These are phyloP conservation scores for Solanum raphanifolium DNA, from an alignment of 257 asterid genomes.

Conservation along the genomic window DNA sequence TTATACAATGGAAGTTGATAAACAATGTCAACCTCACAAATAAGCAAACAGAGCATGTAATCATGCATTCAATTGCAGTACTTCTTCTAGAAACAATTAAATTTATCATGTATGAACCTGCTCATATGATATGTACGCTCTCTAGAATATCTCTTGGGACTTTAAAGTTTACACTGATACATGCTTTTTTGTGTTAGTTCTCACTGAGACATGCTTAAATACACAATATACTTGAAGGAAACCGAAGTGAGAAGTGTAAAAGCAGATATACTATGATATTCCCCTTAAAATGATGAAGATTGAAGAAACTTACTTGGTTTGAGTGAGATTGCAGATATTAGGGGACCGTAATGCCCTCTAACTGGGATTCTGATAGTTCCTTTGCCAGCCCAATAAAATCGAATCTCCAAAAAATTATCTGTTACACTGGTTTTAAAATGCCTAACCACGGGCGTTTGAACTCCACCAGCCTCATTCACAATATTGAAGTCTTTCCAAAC, in stretches of 20 bases:
- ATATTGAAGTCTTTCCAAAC: conserved; percentile 54
- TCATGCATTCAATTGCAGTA: background rate
- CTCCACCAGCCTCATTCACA: conserved; percentile 63
- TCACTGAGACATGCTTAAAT: background rate
- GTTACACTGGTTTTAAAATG: conserved; percentile 41
- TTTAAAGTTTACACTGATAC: background rate
- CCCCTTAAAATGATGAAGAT: background rate
- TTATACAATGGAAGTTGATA: background rate
- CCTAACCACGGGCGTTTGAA: conserved; percentile 39
- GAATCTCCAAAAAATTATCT: conserved; percentile 60
- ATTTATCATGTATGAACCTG: background rate
- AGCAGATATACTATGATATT: background rate
- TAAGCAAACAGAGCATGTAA: background rate
- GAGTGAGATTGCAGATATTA: conserved; percentile 78
- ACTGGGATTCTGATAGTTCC: conserved; percentile 74
- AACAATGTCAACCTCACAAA: background rate
- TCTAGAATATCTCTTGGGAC: background rate
- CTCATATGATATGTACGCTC: background rate
- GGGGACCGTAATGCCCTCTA: conserved; percentile 76
- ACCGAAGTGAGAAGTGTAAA: background rate
- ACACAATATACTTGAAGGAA: background rate
- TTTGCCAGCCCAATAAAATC: conserved; percentile 75
- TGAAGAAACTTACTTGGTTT: conserved; percentile 43
- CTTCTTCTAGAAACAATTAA: background rate
- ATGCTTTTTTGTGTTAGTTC: background rate